These are phyloP conservation scores for Trapa incisa DNA, from an alignment of 345 rosid genomes.

Conservation along the genomic window DNA sequence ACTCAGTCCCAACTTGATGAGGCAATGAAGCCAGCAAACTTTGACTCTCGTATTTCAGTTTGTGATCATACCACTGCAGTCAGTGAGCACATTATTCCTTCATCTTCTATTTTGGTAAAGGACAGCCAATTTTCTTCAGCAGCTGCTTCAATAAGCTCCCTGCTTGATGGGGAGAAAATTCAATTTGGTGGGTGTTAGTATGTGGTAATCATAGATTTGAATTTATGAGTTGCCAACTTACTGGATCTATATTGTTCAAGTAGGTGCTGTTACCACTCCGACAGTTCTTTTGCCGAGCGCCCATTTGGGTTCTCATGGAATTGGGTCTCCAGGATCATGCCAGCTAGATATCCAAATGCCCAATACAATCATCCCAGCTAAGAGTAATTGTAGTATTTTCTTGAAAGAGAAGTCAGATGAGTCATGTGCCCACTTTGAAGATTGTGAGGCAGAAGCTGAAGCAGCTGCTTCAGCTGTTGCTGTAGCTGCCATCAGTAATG, in stretches of 20 bases:
- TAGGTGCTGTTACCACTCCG: conserved; percentile 94
- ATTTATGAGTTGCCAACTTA: conserved; percentile 1
- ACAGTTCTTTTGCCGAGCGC: conserved; percentile 46
- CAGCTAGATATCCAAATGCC: conserved; percentile 35
- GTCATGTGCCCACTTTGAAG: conserved; percentile 47
- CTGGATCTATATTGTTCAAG: conserved; percentile 7
- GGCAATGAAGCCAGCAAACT: conserved; percentile 74
- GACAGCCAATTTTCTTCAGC: conserved; percentile 55
- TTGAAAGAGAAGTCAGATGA: conserved; percentile 50
- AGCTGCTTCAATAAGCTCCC: conserved; percentile 62
- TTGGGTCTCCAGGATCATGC: conserved; percentile 47
- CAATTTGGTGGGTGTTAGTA: conserved; percentile 62
- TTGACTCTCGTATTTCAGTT: conserved; percentile 49
- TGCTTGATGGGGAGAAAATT: conserved; percentile 92
- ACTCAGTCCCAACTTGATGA: conserved; percentile 84
- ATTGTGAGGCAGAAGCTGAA: conserved; percentile 66
- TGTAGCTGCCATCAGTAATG: conserved; percentile 85
- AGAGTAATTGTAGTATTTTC: conserved; percentile 44
- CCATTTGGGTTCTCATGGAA: conserved; percentile 37
- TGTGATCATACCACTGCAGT: conserved; percentile 46
- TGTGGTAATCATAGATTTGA: background rate
- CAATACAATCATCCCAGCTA: conserved; percentile 28
- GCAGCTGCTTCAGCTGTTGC: conserved; percentile 92
- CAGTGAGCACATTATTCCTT: conserved; percentile 34
- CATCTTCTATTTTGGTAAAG: conserved; percentile 41